Base-by-base conservation (phyloP, 2,329 filamentous ascomycete genomes). In the Rhexocercosporidium sp. region DNA sequence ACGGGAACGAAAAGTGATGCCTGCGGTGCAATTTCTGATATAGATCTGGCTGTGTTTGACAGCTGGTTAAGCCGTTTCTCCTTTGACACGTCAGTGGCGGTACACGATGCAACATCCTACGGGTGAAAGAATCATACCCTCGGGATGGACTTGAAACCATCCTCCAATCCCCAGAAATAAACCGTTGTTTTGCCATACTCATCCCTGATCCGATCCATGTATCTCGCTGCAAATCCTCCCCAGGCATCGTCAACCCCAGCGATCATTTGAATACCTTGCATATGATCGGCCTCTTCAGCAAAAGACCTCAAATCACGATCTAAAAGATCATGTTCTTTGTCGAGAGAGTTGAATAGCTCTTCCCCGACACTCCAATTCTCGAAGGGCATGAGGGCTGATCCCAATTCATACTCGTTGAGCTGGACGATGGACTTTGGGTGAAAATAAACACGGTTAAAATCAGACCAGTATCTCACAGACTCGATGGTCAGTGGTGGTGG, bases 381-480 rank as follows among this genome's bases (percentile, higher is more conserved):
- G 74, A 97, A 97, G 0, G 94, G 93, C 84, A 90, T 90, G 31
- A 95, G 82, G 53, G 87, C 85, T 3, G 93, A 95, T 76, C 92
- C 90, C 41, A 97, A 83, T 77, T 96, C 93, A 75, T 92, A 96
- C 75, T 97, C 93, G 76, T 92, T 92, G 16, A 98, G 83, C 77
- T 97, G 94, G 11, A 97, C 85, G 63, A 97, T 87, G 14, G 94
- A 97, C 64, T 88, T 88, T 9, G 96, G 96, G 77, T 98, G 94
- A 77, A 92, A 97, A 79, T 89, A 99, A n/a, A 96, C 87, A 29
- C 93, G 88, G 73, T 93, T 96, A 79, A 94, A 98, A 79, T 99
- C 96, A 37, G 94, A 97, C 95, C 96, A 99, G 81, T 96, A 98
- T 63, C 93, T 88, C n/a, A 98, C 92, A 12, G 87, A 86, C 7